phyloP scores from a whole-genome alignment of 2,329 filamentous ascomycete genomes.

The Epichloe festucae region DNA sequence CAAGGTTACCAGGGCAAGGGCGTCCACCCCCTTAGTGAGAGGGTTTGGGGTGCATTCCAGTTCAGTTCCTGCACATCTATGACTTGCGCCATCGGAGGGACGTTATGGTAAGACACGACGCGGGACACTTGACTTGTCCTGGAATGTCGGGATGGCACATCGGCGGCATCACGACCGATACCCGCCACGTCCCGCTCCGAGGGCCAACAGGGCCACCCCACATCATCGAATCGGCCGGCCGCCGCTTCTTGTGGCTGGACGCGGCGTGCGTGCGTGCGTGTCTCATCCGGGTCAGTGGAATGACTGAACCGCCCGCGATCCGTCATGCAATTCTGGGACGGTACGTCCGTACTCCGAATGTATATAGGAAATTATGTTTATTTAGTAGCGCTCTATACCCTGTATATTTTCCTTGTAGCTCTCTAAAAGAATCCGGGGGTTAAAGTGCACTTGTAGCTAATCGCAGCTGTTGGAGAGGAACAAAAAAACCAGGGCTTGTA shows the following conservation, averaged over 20 bases:
- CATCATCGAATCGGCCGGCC: background rate
- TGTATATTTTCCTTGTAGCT: too few species aligned
- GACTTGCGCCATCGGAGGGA: background rate
- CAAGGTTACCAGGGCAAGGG: too few species aligned
- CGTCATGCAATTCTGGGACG: background rate
- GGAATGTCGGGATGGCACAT: background rate
- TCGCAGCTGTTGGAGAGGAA: too few species aligned
- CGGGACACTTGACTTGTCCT: background rate
- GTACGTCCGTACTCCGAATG: background rate
- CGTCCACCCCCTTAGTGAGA: background rate
- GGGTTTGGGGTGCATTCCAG: background rate
- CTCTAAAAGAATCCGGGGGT: too few species aligned
- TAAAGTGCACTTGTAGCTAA: too few species aligned
- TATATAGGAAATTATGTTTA: too few species aligned
- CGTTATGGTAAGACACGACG: background rate
- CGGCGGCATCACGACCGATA: constrained; percentile 1
- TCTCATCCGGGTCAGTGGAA: background rate
- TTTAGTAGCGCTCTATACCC: too few species aligned
- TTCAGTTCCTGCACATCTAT: background rate
- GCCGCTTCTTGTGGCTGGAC: background rate
- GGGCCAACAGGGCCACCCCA: too few species aligned
- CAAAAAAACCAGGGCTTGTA: too few species aligned
- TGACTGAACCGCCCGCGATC: background rate
- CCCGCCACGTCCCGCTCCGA: background rate
- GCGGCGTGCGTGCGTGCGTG: too few species aligned